phyloP scores from a whole-genome alignment of 108 stramenopile species.

The Conticribra weissflogii region DNA sequence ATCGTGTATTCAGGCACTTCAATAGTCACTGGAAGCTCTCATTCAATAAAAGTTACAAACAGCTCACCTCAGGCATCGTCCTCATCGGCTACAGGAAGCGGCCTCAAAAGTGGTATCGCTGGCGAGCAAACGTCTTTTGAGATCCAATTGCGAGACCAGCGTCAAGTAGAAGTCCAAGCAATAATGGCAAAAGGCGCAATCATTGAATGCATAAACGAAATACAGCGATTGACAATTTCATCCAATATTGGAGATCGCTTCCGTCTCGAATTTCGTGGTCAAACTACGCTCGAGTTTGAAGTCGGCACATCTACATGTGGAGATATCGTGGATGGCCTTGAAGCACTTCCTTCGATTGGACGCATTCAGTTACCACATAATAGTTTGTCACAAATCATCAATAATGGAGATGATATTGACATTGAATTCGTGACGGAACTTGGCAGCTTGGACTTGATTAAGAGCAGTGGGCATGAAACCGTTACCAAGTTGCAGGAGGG shows the following conservation, averaged over 20 bases:
- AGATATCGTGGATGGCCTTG: slow-evolving; percentile 53
- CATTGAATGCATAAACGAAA: slow-evolving; percentile 36
- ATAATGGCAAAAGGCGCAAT: slow-evolving; percentile 41
- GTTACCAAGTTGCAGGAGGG: slow-evolving; percentile 43
- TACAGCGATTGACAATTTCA: slow-evolving; percentile 23
- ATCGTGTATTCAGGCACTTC: slow-evolving; percentile 43
- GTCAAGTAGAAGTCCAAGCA: slow-evolving; percentile 63
- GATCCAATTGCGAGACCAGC: slow-evolving; percentile 60
- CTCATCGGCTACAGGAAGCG: slow-evolving; percentile 53
- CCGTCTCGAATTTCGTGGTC: slow-evolving; percentile 33
- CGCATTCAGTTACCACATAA: slow-evolving; percentile 50
- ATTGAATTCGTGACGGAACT: slow-evolving; percentile 48
- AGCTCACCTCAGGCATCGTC: slow-evolving; percentile 54
- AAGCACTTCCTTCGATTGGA: slow-evolving; percentile 54
- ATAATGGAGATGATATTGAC: slow-evolving; percentile 30
- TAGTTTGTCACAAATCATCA: slow-evolving; percentile 27
- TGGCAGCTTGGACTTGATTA: slow-evolving; percentile 51
- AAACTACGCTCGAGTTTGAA: slow-evolving; percentile 21
- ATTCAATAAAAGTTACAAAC: slow-evolving; percentile 52
- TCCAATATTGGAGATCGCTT: slow-evolving; percentile 23
- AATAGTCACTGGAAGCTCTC: slow-evolving; percentile 64
- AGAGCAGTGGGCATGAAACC: slow-evolving; percentile 16
- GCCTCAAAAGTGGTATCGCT: slow-evolving; percentile 64
- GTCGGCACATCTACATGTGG: slow-evolving; percentile 22
- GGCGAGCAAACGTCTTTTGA: slow-evolving; percentile 58